phyloP scores from a whole-genome alignment of 768 basidiomycete species.

The Kwoniella mangroviensis region DNA sequence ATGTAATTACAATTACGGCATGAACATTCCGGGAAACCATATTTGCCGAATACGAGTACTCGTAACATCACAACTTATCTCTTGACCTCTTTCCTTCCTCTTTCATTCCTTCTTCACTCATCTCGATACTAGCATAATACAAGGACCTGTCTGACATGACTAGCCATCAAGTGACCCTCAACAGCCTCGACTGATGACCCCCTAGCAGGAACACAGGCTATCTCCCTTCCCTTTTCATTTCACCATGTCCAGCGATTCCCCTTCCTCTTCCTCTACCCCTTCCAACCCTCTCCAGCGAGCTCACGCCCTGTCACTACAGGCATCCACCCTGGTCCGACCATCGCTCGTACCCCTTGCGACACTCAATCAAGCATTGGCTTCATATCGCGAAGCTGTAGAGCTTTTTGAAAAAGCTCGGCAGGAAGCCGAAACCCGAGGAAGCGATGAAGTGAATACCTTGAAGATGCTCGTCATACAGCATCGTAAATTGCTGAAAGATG shows the following conservation, averaged over 20 bases:
- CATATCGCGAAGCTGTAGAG: conserved; percentile 42
- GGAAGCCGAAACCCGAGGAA: neutral
- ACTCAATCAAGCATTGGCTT: conserved; percentile 30
- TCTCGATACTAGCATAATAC: neutral
- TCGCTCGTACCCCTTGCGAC: conserved; percentile 8
- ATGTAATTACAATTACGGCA: conserved; percentile 14
- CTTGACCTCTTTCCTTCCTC: neutral
- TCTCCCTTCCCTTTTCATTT: too few species aligned
- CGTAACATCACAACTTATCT: neutral
- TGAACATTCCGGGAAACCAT: conserved; percentile 2
- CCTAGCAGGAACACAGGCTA: neutral
- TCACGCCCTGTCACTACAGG: conserved; percentile 45
- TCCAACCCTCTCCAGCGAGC: conserved; percentile 32
- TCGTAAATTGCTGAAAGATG: conserved; percentile 46
- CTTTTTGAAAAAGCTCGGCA: conserved; percentile 29
- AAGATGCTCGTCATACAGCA: conserved; percentile 50
- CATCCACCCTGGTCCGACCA: conserved; percentile 32
- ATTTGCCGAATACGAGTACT: conserved; percentile 1
- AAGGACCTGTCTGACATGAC: neutral
- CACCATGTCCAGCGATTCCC: conserved; percentile 12
- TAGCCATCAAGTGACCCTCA: neutral
- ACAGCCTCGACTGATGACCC: neutral
- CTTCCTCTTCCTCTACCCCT: neutral
- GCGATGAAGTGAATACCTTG: conserved; percentile 40
- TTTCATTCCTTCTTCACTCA: neutral